Base-by-base conservation (phyloP, 345 rosid species). In the Combretum micranthum region DNA sequence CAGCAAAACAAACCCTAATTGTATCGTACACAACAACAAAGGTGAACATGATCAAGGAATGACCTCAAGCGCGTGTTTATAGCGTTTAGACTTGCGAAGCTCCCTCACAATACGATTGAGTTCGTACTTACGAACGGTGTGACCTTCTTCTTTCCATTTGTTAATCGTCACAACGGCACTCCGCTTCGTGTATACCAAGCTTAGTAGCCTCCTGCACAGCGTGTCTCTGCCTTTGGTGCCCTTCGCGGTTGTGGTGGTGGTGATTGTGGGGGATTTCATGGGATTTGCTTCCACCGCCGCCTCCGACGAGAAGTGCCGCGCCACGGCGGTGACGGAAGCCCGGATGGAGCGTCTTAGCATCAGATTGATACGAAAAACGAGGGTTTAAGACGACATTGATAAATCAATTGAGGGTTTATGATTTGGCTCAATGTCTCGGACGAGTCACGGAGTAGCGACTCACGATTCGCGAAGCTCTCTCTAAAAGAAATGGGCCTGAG, bases 11-110 rank as follows among this genome's bases (percentile, higher is more conserved):
- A 9, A 44, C 6, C 18, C 18, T 23, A 21, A 17, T 22, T 57
- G 14, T 43, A 20, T 6, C 23, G 12, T 12, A 12, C 3, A 13
- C 2, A 1, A 37, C 8, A 16, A 22, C 44, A 43, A 32, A 23
- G 42, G 19, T 64, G 42, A 43, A 17, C 20, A 45, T 26, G 57
- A 42, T 47, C 39, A 63, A 0, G 47, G 55, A 42, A 50, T 32
- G 42, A 85, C 94, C 96, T 93, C 96, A 51, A 89, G 87, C 3
- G 96, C 97, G 75, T 87, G 97, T 64, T 88, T 83, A 74, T 78
- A 82, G 20, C 99, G 97, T 65, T 78, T 82, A 46, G 83, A 61
- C 78, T 83, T 93, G 60, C 99, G 86, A 42, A 93, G 96, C 86
- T 85, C 91, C 42, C 87, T 75, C 15, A 89, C 88, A 42, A 87